These are phyloP conservation scores for Paspalum vaginatum DNA, from an alignment of 176 grass and related monocot species.

Conservation along the genomic window DNA sequence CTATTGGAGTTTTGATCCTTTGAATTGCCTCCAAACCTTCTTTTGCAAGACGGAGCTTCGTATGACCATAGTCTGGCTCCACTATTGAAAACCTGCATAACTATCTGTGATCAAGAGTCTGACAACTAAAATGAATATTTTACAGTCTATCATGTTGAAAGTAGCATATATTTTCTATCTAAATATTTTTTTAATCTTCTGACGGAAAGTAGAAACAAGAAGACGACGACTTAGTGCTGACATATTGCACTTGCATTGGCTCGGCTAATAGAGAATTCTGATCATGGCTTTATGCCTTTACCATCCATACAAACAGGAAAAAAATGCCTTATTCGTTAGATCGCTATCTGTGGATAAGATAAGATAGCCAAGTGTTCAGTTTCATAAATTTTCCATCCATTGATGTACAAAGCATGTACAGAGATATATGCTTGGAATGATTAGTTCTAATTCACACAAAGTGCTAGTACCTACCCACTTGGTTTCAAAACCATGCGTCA, in stretches of 20 bases:
- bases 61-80: slow-evolving; percentile 87
- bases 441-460: not conserved
- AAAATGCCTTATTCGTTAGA: not conserved
- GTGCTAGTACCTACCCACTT: not conserved
- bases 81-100: slow-evolving; percentile 82
- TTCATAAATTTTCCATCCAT: not conserved
- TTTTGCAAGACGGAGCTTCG: slow-evolving; percentile 68
- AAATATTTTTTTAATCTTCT: not conserved
- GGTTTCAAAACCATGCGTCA: not conserved
- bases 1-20: slow-evolving; percentile 76
- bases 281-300: not conserved
- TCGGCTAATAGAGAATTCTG: not conserved
- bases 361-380: not conserved
- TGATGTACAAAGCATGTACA: not conserved
- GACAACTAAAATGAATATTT: not conserved
- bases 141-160: not conserved
- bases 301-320: not conserved
- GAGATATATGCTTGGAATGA: not conserved
- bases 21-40: slow-evolving; percentile 89
- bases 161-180: no score
- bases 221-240: not conserved
- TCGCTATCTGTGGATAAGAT: not conserved
- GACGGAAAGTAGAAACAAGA: not conserved
- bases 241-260: not conserved
- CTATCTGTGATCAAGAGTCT: slow-evolving; percentile 21